Evolutionary conservation across 805 yeast species (phyloP).

Genomic region (Candida montana): DNA sequence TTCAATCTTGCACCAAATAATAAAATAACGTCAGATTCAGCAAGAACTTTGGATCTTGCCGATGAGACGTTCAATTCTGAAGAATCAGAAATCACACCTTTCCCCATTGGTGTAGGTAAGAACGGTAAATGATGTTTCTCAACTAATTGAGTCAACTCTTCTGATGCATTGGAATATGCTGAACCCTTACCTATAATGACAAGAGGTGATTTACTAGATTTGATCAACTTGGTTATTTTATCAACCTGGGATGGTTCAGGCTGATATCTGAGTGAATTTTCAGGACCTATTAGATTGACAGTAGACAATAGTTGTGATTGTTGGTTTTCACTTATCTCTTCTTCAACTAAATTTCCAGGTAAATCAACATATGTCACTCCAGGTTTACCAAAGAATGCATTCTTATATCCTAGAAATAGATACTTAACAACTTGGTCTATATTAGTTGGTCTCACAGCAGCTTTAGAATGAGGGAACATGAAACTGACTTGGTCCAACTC

Average conservation of each 20-base stretch:
- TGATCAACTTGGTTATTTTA: constrained; percentile 31
- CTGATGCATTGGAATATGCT: constrained; percentile 40
- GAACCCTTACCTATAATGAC: constrained; percentile 66
- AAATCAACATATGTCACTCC: constrained; percentile 62
- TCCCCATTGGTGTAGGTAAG: constrained; percentile 76
- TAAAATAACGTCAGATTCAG: constrained; percentile 51
- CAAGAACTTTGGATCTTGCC: constrained; percentile 57
- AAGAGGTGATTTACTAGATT: constrained; percentile 41
- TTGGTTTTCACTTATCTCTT: not conserved
- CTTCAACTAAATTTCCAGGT: constrained; percentile 52
- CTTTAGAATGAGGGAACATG: constrained; percentile 44
- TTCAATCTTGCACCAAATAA: constrained; percentile 64
- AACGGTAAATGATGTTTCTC: constrained; percentile 43
- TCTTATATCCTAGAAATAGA: constrained; percentile 42
- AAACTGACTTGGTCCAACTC: constrained; percentile 60
- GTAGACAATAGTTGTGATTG: constrained; percentile 2
- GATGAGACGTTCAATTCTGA: constrained; percentile 47
- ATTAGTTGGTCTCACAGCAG: constrained; percentile 39
- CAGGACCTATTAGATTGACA: constrained; percentile 7
- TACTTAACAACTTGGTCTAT: constrained; percentile 32
- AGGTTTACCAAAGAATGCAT: constrained; percentile 43
- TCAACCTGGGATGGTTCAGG: constrained; percentile 33
- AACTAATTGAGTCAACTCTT: constrained; percentile 37
- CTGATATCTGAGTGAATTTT: constrained; percentile 25
- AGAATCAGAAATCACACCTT: constrained; percentile 57